Evolutionary conservation across 2,329 filamentous ascomycete species (phyloP).

Genomic region (Ceratocystis cubensis): DNA sequence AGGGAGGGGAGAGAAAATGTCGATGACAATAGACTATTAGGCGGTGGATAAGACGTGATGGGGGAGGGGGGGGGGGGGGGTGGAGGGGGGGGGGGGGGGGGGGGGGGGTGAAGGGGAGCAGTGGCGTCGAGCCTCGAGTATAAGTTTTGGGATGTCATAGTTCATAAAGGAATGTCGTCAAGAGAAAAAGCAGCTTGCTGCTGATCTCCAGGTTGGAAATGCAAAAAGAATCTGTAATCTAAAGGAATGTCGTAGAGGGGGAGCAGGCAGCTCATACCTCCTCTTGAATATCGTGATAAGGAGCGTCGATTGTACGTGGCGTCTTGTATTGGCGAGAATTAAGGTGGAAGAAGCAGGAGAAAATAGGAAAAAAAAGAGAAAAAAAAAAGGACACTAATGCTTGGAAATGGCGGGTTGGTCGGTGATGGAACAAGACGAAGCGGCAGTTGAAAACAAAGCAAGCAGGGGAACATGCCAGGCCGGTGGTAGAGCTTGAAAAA

Average conservation of each 20-base stretch:
- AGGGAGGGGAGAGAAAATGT: neutral
- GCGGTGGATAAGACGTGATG: neutral
- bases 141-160: slow-evolving; percentile 6
- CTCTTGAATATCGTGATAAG: slow-evolving; percentile 15
- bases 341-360: neutral
- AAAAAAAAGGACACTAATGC: neutral
- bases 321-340: slow-evolving; percentile 17
- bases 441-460: slow-evolving; percentile 4
- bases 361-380: neutral
- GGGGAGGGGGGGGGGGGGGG: neutral
- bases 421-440: neutral
- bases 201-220: slow-evolving; percentile 5
- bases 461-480: slow-evolving; percentile 5
- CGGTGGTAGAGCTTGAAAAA: neutral
- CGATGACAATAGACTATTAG: neutral
- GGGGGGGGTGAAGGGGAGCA: neutral
- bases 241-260: slow-evolving; percentile 16
- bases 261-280: neutral
- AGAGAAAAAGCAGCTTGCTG: slow-evolving; percentile 10
- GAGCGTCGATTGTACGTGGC: slow-evolving; percentile 19
- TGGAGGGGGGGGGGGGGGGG: neutral
- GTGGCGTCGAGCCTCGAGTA: slow-evolving; percentile 18
- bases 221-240: slow-evolving; percentile 5
- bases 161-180: slow-evolving; percentile 18
- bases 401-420: neutral